These are phyloP conservation scores for Dioscorea dumetorum DNA, from an alignment of 106 monocot genomes.

Conservation along the genomic window DNA sequence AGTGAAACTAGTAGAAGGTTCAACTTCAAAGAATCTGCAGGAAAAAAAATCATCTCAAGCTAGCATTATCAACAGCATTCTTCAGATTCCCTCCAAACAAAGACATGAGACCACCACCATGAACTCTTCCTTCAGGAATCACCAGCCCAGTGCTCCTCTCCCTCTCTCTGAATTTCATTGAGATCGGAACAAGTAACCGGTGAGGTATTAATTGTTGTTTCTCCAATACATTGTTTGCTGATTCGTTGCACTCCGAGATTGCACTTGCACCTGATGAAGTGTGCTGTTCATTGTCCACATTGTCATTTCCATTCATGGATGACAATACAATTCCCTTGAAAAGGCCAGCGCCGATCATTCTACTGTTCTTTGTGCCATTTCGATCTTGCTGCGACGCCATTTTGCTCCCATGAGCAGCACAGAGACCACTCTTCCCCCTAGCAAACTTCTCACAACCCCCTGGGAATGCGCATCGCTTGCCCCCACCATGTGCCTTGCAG, in stretches of 20 bases:
- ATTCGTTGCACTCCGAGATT: conserved; percentile 47
- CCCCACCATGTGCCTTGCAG: conserved; percentile 98
- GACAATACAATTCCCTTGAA: conserved; percentile 56
- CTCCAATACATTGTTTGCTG: conserved; percentile 12
- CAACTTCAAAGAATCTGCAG: no score
- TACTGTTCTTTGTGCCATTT: conserved; percentile 1
- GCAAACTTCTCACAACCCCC: conserved; percentile 91
- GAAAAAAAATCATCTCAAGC: no score
- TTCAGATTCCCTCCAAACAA: conserved; percentile 68
- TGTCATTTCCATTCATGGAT: conserved; percentile 28
- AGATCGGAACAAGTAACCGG: conserved; percentile 54
- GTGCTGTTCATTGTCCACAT: conserved; percentile 23
- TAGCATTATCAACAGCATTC: conserved; percentile 19
- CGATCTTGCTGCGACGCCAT: conserved; percentile 11
- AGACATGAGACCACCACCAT: conserved; percentile 84
- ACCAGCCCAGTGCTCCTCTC: conserved; percentile 19
- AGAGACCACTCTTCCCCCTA: conserved; percentile 79
- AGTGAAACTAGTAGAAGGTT: no score
- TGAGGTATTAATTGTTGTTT: conserved; percentile 46
- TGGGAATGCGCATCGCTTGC: conserved; percentile 61
- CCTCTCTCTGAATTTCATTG: conserved; percentile 42
- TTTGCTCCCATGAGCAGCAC: conserved; percentile 66
- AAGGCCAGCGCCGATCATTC: conserved; percentile 38
- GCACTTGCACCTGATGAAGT: conserved; percentile 39
- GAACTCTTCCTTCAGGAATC: conserved; percentile 86